Base-by-base conservation (phyloP, 169 alveolate genomes). In the Plasmodium gaboni region DNA sequence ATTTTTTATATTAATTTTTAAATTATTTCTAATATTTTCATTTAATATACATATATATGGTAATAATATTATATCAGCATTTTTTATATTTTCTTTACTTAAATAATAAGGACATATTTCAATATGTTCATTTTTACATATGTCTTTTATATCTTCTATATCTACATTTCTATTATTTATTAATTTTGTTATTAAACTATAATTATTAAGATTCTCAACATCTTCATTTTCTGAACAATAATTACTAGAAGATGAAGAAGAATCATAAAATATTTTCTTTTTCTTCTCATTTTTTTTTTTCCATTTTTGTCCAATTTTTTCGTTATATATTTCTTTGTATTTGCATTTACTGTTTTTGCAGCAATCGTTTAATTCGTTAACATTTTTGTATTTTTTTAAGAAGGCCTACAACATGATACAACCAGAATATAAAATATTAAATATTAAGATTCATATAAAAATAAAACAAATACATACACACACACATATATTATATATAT, bases 31-130 rank as follows among this genome's bases (percentile, higher is more conserved):
- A 1, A 93, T 68, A 15, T 86, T 73, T 65, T 92, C 93, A 51
- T 94, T 94, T 73, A 94, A 92, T 26, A 94, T 92, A 70, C 92
- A 92, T 64, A 89, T 93, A 85, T 94, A 94, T 32, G 97, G 97
- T 59, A 91, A 73, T 44, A 94, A 92, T 24, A 93, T 57, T 48
- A 94, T 93, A 57, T 94, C 97, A 8, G 96, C 92, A 72, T 74
- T 65, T 24, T 92, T 50, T 24, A 90, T 68, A 67, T 93, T 94
- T 65, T 93, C 93, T 60, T 91, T 94, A 55, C 92, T 87, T 24
- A 92, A 92, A 63, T 88, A 80, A 65, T 91, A 94, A 19, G 97
- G 97, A 7, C 88, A 76, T 19, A 76, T 55, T 38, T 76, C 76
- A 13, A 76, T 76, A 22, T 57, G 10, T 1, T 76, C 88, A 13